Evolutionary conservation across 495 filamentous ascomycete genomes (phyloP).

Genomic region (Hypoxylon subgilvum): DNA sequence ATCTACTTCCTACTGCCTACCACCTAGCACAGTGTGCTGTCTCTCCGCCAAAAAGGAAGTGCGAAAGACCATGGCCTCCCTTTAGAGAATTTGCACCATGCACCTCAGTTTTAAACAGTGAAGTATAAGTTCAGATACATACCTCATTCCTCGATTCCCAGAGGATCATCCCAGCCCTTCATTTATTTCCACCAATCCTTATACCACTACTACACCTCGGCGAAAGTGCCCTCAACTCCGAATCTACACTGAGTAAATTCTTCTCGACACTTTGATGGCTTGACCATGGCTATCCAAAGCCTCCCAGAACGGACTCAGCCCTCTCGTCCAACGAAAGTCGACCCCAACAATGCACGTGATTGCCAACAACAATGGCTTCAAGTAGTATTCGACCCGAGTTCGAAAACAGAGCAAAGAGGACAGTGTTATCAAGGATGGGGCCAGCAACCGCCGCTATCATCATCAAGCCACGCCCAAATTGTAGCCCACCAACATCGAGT

Average conservation of each 20-base stretch:
- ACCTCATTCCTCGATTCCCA: background rate
- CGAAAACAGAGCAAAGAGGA: background rate
- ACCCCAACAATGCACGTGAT: background rate
- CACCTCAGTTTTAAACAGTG: background rate
- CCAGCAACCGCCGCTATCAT: background rate
- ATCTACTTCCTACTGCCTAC: background rate
- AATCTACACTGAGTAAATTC: too few relatives aligned
- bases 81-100: too few relatives aligned
- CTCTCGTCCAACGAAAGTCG: background rate
- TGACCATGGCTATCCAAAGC: conserved; percentile 9
- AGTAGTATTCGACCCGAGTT: background rate
- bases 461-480: background rate
- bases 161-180: background rate
- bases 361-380: conserved; percentile 2
- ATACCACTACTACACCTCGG: too few relatives aligned
- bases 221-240: too few relatives aligned
- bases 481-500: background rate
- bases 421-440: background rate
- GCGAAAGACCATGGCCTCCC: too few relatives aligned
- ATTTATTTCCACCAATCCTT: too few relatives aligned
- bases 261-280: too few relatives aligned
- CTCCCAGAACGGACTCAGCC: background rate
- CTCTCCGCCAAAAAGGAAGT: background rate
- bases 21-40: background rate
- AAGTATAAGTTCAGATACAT: conserved; percentile 6